These are phyloP conservation scores for Carpinus fangiana DNA, from an alignment of 306 rosid genomes.

Conservation along the genomic window DNA sequence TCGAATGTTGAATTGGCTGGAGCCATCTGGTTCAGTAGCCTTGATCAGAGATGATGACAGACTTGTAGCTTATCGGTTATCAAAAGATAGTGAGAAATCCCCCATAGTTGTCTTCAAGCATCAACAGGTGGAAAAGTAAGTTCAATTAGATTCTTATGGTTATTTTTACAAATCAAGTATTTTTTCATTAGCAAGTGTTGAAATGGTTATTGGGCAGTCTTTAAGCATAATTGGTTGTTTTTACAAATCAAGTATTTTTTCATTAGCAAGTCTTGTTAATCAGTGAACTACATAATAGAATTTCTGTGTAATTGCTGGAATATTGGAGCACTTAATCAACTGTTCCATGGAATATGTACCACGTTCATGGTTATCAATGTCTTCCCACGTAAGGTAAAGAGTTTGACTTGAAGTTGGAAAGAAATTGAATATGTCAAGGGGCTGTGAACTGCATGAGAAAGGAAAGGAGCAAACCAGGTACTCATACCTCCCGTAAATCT, in stretches of 20 bases:
- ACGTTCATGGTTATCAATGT: no score
- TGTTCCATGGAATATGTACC: no score
- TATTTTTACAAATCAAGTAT: neutral
- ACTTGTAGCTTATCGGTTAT: conserved; percentile 76
- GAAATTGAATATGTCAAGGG: neutral
- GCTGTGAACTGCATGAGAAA: neutral
- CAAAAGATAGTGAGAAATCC: conserved; percentile 43
- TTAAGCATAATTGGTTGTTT: neutral
- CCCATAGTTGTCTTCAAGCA: conserved; percentile 57
- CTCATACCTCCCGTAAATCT: neutral
- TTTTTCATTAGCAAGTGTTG: neutral
- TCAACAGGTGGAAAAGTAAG: conserved; percentile 54
- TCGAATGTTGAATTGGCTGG: conserved; percentile 41
- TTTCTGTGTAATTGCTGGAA: no score
- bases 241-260: neutral
- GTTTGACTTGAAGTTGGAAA: neutral
- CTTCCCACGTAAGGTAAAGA: neutral
- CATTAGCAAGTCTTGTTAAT: neutral
- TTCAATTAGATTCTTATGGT: neutral
- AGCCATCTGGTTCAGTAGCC: conserved; percentile 53
- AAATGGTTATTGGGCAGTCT: neutral
- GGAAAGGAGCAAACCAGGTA: neutral
- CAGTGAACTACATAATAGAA: neutral
- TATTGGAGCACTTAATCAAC: no score
- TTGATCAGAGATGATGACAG: conserved; percentile 71